Evolutionary conservation across 2,329 filamentous ascomycete genomes (phyloP), one percentile per base, ranked within the genome.

Genomic region (Diaporthe longicolla): DNA sequence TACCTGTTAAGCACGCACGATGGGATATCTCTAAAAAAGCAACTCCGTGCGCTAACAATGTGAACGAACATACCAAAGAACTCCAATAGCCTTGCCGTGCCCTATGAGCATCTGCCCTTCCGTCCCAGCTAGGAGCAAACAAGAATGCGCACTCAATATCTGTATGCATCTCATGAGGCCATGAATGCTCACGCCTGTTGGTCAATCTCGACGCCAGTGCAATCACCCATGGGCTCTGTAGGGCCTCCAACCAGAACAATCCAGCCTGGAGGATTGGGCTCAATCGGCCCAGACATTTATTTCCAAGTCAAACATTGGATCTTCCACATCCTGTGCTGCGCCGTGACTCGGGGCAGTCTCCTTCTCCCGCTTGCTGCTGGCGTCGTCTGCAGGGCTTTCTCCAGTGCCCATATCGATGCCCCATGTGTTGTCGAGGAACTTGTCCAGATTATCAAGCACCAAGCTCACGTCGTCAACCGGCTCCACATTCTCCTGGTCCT

Each of bases 371-470:
- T 76, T 45, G 29, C 57, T 69, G 29, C 74, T 63, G 70, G 73
- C 29, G 52, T 75, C 79, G 9, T 79, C 78, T 11, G 78, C 80
- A 72, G 80, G 74, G 0, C 81, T 79, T 11, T 86, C 78, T 71
- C 86, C 83, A 1, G 78, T 77, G 40, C 55, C 66, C 21, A 45
- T 61, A 29, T 85, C 82, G 3, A 84, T 76, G 48, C 84, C 80
- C 79, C 81, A 83, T 21, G 79, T 78, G 21, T 75, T 54, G 54
- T 84, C 83, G 10, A 87, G 77, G 71, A 87, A 88, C 24, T 87
- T 84, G 66, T 82, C 83, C 8, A 88, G 78, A 74, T 88, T 85
- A 26, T 84, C 81, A 73, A 88, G 79, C 1, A 88, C 86, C 6
- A 81, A 84, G n/a, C 81, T 84, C 50, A 86, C 86, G 72, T 86